Conservation (phyloP, 257 asterid genomes). For the Eucommia ulmoides region DNA sequence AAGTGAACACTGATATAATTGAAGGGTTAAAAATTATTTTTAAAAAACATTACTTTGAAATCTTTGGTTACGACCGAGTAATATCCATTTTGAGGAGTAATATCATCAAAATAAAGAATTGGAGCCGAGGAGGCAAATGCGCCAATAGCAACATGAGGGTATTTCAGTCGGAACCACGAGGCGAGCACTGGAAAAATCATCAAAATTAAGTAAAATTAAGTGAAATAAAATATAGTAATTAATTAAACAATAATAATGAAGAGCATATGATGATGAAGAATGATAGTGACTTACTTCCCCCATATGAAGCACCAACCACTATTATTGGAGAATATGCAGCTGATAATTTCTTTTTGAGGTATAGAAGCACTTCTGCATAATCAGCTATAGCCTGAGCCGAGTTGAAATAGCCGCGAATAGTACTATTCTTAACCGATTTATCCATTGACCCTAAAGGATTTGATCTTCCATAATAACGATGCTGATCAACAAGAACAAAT, state of each 20-base stretch:
- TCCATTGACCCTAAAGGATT: constrained; percentile 8
- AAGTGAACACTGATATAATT: background rate
- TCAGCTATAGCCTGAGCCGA: constrained; percentile 20
- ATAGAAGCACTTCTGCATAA: constrained; percentile 14
- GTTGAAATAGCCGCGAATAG: constrained; percentile 11
- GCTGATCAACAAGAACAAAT: background rate
- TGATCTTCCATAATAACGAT: constrained; percentile 10
- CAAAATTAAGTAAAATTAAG: background rate
- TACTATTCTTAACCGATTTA: constrained; percentile 5
- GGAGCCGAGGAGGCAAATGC: constrained; percentile 20
- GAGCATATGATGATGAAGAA: background rate
- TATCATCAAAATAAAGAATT: constrained; percentile 16
- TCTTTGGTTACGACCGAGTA: constrained; percentile 8
- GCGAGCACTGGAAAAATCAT: constrained; percentile 13
- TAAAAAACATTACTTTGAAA: constrained; percentile 5
- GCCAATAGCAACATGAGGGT: constrained; percentile 17
- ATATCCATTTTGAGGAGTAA: constrained; percentile 11
- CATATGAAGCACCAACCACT: constrained; percentile 15
- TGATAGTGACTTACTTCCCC: constrained; percentile 12
- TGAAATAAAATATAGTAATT: background rate
- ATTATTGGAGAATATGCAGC: constrained; percentile 12
- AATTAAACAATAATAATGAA: background rate
- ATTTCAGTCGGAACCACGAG: constrained; percentile 20
- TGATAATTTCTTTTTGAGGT: constrained; percentile 6
- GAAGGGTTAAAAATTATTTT: background rate